Conservation (phyloP, 116 monocot genomes). For the Zostera marina region DNA sequence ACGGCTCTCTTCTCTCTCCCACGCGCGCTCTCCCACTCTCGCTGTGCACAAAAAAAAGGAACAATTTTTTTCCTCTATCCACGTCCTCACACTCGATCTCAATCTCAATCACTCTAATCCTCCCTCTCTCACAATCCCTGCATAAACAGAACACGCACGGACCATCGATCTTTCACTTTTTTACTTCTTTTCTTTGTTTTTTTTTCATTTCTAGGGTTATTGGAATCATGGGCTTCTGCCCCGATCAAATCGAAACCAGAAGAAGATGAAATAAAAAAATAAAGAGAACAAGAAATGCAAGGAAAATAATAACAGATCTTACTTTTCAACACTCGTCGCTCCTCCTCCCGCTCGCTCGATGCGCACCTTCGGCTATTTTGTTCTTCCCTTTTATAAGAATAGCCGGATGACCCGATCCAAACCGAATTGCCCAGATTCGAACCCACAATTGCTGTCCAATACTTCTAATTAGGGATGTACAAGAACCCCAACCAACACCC, state of each 20-base stretch:
- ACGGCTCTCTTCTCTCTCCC: slow-evolving; percentile 6
- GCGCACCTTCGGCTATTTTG: background rate
- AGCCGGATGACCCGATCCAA: too few relatives aligned
- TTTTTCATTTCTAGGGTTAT: too few relatives aligned
- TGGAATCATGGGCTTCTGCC: background rate
- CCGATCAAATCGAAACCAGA: background rate
- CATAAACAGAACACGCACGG: slow-evolving; percentile 4
- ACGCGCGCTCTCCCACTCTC: background rate
- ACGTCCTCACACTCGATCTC: slow-evolving; percentile 3
- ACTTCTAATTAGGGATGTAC: too few relatives aligned
- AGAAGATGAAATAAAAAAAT: background rate
- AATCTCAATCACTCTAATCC: slow-evolving; percentile 6
- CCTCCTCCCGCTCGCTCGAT: slow-evolving; percentile 1
- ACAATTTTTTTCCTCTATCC: background rate
- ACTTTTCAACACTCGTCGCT: slow-evolving; percentile 6
- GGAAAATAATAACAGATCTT: background rate
- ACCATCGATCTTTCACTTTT: slow-evolving; percentile 2
- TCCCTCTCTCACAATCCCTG: slow-evolving; percentile 12
- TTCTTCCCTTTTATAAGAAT: too few relatives aligned
- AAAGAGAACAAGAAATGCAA: too few relatives aligned
- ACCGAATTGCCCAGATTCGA: too few relatives aligned
- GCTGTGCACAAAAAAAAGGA: background rate
- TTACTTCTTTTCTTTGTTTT: too few relatives aligned
- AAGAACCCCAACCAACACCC: too few relatives aligned
- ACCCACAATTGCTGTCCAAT: too few relatives aligned